Conservation (phyloP, 768 basidiomycete genomes). For the Arthromyces matolae region DNA sequence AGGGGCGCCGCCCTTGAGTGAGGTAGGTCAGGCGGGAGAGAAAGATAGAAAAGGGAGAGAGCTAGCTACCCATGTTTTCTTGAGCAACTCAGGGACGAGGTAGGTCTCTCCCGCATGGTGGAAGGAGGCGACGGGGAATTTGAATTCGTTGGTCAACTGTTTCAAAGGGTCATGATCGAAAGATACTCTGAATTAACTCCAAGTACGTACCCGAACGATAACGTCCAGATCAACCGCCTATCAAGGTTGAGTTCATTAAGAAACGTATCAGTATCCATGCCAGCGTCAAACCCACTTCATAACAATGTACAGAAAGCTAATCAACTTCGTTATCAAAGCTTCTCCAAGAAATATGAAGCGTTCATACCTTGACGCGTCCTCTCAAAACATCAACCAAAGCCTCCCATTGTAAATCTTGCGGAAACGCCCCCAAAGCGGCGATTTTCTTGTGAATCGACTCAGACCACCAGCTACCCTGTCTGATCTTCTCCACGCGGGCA, state of each 20-base stretch:
- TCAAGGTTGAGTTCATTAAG: neutral
- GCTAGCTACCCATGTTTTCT: slow-evolving; percentile 55
- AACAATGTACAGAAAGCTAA: slow-evolving; percentile 40
- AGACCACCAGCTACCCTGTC: slow-evolving; percentile 6
- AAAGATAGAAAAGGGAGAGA: neutral
- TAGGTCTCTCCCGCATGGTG: slow-evolving; percentile 82
- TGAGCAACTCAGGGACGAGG: slow-evolving; percentile 74
- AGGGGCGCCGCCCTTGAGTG: slow-evolving; percentile 47
- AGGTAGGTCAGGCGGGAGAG: too few relatives aligned
- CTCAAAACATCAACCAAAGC: slow-evolving; percentile 66
- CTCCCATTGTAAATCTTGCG: slow-evolving; percentile 68
- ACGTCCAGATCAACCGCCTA: slow-evolving; percentile 68
- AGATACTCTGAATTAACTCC: neutral
- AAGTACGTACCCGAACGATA: slow-evolving; percentile 51
- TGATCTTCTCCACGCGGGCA: slow-evolving; percentile 35
- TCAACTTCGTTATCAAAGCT: neutral
- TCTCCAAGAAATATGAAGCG: too few relatives aligned
- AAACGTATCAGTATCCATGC: too few relatives aligned
- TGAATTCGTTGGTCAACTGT: slow-evolving; percentile 76
- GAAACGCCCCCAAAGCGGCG: slow-evolving; percentile 44
- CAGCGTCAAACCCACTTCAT: slow-evolving; percentile 34
- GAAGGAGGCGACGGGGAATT: slow-evolving; percentile 71
- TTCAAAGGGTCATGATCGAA: neutral
- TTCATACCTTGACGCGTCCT: slow-evolving; percentile 65
- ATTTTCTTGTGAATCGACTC: slow-evolving; percentile 2